Conservation (phyloP, 345 rosid species). For the Anacardium occidentale region DNA sequence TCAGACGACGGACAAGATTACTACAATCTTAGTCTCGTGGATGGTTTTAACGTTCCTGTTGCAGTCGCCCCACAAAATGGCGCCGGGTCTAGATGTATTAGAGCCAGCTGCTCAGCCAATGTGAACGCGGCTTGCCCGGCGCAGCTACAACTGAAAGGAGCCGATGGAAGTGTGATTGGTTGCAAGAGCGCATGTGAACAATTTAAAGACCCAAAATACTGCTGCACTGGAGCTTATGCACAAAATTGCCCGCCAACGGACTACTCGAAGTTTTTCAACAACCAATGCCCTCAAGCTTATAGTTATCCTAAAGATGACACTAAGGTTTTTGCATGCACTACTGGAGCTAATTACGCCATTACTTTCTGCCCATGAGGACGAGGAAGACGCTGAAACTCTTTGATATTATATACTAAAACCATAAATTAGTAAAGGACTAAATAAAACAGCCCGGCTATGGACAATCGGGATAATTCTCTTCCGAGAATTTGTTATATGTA, state of each 20-base stretch:
- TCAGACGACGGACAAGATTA: constrained; percentile 27
- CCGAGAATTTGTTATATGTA: no score
- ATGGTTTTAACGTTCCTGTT: constrained; percentile 79
- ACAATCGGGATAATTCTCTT: no score
- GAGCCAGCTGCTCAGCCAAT: constrained; percentile 61
- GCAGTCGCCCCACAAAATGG: constrained; percentile 60
- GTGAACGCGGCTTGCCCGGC: constrained; percentile 51
- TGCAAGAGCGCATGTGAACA: constrained; percentile 94
- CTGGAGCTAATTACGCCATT: constrained; percentile 38
- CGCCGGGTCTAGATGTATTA: constrained; percentile 51
- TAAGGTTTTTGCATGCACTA: constrained; percentile 38
- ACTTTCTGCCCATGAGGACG: constrained; percentile 39
- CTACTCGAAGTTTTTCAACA: constrained; percentile 46
- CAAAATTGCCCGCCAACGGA: constrained; percentile 38
- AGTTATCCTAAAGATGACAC: constrained; percentile 53
- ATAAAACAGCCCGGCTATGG: background rate
- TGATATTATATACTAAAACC: no score
- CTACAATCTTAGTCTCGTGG: constrained; percentile 95
- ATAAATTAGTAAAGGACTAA: no score
- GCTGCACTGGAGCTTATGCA: constrained; percentile 40
- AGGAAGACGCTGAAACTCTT: no score
- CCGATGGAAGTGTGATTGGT: constrained; percentile 52
- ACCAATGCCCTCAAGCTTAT: constrained; percentile 56
- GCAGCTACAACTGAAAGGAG: constrained; percentile 50
- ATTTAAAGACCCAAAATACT: constrained; percentile 77